Evolutionary conservation across 179 eudicot species (phyloP).

Genomic region (Beta lomatogona): DNA sequence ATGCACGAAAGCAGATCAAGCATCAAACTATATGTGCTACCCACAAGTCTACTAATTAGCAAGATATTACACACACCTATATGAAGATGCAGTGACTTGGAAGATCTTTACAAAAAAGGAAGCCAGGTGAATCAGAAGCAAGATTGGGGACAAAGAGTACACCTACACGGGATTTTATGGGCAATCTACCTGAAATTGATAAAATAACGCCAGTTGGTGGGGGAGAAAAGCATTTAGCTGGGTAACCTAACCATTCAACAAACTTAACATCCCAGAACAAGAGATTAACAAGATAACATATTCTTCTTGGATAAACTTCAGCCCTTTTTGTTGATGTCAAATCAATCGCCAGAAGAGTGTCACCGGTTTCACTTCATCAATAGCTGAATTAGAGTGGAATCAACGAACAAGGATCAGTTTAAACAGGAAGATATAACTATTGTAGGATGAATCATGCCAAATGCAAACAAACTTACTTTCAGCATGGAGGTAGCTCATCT

Average conservation of each 20-base stretch:
- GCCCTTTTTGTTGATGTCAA: constrained; percentile 69
- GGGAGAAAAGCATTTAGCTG: background rate
- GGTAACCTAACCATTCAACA: background rate
- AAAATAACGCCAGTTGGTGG: background rate
- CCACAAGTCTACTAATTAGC: background rate
- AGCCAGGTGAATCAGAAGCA: constrained; percentile 52
- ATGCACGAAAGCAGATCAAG: background rate
- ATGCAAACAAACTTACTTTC: constrained; percentile 58
- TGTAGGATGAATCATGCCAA: constrained; percentile 11
- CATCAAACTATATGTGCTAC: background rate
- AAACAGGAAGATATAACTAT: constrained; percentile 14
- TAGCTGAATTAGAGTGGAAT: constrained; percentile 53
- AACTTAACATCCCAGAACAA: constrained; percentile 14
- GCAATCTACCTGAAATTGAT: constrained; percentile 58
- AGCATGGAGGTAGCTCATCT: constrained; percentile 74
- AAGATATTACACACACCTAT: constrained; percentile 54
- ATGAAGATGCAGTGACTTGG: constrained; percentile 62
- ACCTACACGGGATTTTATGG: constrained; percentile 79
- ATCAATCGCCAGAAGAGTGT: constrained; percentile 88
- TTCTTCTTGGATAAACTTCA: constrained; percentile 78
- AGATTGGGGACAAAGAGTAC: constrained; percentile 58
- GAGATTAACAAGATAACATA: constrained; percentile 76
- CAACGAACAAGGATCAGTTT: constrained; percentile 20
- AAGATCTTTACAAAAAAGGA: constrained; percentile 65
- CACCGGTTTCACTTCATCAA: constrained; percentile 89